Percentiles rank a stretch among this genome's conserved stretches.
phyloP scores from a whole-genome alignment of 371 early-diverging fungal species.

The Funneliformis caledonium region DNA sequence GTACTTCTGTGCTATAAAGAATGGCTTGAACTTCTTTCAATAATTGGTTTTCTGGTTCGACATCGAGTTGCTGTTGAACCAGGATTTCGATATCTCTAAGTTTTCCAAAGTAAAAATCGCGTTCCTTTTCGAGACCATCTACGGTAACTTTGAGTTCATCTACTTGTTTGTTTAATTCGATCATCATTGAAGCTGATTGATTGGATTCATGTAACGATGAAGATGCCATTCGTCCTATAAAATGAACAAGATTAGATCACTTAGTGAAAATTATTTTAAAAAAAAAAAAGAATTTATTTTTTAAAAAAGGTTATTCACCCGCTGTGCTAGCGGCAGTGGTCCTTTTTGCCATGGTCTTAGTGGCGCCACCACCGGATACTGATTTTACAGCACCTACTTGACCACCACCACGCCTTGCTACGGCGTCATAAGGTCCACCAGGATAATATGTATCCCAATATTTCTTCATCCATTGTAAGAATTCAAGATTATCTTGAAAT shows the following conservation, averaged over 20 bases:
- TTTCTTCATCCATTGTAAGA: slow-evolving; percentile 91
- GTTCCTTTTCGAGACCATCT: slow-evolving; percentile 91
- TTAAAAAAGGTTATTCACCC: background rate
- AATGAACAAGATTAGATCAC: background rate
- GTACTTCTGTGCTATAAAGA: slow-evolving; percentile 87
- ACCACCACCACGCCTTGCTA: slow-evolving; percentile 71
- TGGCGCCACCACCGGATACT: slow-evolving; percentile 41
- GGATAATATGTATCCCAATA: slow-evolving; percentile 87
- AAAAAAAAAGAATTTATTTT: no score
- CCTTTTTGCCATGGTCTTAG: slow-evolving; percentile 37
- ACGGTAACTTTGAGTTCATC: slow-evolving; percentile 81
- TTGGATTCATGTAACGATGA: slow-evolving; percentile 31
- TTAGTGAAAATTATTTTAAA: no score
- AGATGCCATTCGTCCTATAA: slow-evolving; percentile 15
- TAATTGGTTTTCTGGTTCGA: slow-evolving; percentile 52
- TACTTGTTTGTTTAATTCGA: slow-evolving; percentile 73
- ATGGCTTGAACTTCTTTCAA: slow-evolving; percentile 80
- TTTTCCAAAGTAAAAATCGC: slow-evolving; percentile 95
- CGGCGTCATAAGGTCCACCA: slow-evolving; percentile 84
- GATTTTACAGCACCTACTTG: slow-evolving; percentile 37
- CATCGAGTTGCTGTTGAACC: slow-evolving; percentile 75
- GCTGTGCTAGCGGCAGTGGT: slow-evolving; percentile 5
- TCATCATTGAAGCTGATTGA: slow-evolving; percentile 57
- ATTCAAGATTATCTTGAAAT: slow-evolving; percentile 97
- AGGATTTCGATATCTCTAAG: slow-evolving; percentile 91